Evolutionary conservation across 345 rosid genomes (phyloP), one percentile per base, ranked within the genome.

Genomic region (Acer campestre): DNA sequence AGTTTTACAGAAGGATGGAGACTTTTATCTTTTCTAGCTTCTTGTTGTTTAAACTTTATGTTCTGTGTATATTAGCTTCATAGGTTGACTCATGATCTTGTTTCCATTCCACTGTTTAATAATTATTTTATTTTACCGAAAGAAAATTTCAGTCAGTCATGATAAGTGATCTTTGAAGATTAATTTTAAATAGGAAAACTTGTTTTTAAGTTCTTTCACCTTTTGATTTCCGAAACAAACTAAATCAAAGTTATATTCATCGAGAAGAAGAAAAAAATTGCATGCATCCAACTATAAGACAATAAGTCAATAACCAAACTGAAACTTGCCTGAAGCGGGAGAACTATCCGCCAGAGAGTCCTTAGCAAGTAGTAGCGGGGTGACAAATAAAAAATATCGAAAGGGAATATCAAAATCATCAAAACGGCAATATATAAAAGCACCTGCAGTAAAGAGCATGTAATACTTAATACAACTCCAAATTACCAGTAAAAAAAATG

Each of bases 261-360:
- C 58, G 49, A 7, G 67, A 70, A 35, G n/a, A 68, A 72, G 10
- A 55, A 29, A 66, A 59, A 72, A 23, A 11, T 14, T 56, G 3
- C 73, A 67, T 77, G 55, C 61, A 69, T 64, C 20, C 46, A n/a
- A 61, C 61, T 18, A 42, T 8, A 35, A 51, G 18, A 64, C 46
- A 82, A 61, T 8, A 31, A 51, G 18, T 59, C 25, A 82, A 61
- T 12, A 63, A 74, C 18, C 63, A 58, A 71, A 81, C 73, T 14
- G 25, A 27, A 61, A 75, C 89, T 64, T 80, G 80, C 99, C 94
- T 96, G 97, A 65, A 94, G 79, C 0, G 99, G 98, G 78, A 96
- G 88, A 82, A 90, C 85, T 82, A 96, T 89, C 80, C 98, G 87
- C 97, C 93, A 88, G 76, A 96, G 84, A 64, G 98, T 92, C 90